Percentiles rank a stretch among this genome's conserved stretches.
phyloP scores from a whole-genome alignment of 1,284 basidiomycete species.

The Uromyces viciae-fabae region DNA sequence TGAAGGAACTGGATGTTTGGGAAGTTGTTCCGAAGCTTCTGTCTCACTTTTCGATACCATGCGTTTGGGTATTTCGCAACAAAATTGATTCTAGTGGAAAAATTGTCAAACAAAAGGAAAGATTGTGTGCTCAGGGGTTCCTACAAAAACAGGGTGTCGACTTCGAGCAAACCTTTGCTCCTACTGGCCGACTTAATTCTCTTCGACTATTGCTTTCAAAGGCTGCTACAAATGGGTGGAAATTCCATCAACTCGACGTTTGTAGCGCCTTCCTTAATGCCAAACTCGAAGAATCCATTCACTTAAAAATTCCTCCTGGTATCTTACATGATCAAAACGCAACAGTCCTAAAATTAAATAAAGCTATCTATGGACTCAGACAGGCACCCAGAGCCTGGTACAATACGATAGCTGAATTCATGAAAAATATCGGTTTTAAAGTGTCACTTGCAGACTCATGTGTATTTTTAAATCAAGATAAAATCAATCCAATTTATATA shows the following conservation, averaged over 20 bases:
- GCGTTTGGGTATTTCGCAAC: neutral
- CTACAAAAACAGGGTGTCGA: neutral
- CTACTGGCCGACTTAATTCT: neutral
- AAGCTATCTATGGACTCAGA: neutral
- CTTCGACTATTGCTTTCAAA: neutral
- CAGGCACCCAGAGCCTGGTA: neutral
- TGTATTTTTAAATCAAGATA: neutral
- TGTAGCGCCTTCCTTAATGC: neutral
- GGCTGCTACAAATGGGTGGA: neutral
- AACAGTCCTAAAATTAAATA: neutral
- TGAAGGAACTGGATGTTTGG: too few relatives aligned
- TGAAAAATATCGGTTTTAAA: neutral
- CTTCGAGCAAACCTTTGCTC: neutral
- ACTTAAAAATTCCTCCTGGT: neutral
- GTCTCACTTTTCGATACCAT: too few relatives aligned
- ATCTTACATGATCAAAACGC: neutral
- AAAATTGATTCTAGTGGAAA: neutral
- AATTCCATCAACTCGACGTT: neutral
- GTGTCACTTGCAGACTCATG: neutral
- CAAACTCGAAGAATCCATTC: neutral
- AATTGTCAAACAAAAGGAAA: neutral
- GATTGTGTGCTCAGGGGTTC: neutral
- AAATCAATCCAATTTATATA: neutral
- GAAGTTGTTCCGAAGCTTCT: too few relatives aligned
- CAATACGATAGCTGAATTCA: neutral